Percentiles rank a stretch among this genome's conserved stretches.
Conservation (phyloP, 805 yeast genomes). For the Millerozyma miso region DNA sequence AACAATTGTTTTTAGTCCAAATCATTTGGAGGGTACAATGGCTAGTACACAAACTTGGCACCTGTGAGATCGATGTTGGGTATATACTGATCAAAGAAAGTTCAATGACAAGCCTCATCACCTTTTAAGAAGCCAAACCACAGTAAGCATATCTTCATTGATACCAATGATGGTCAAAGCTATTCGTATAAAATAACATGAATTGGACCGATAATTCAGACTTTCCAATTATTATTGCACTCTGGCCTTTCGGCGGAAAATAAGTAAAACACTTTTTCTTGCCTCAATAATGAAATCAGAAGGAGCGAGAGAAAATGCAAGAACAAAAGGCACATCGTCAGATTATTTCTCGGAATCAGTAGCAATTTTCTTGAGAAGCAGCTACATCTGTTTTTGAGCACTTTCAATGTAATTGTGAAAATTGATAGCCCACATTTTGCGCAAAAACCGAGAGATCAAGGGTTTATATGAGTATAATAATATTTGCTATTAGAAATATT, state of each 20-base stretch:
- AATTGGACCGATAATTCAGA: background rate
- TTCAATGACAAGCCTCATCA: slow-evolving; percentile 95
- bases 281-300: background rate
- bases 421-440: background rate
- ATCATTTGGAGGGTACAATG: background rate
- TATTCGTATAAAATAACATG: background rate
- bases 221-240: background rate
- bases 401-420: background rate
- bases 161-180: slow-evolving; percentile 79
- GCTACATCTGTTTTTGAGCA: background rate
- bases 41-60: slow-evolving; percentile 70
- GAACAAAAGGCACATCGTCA: background rate
- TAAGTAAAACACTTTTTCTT: background rate
- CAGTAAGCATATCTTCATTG: slow-evolving; percentile 87
- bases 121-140: slow-evolving; percentile 84
- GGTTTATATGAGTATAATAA: background rate
- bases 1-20: background rate
- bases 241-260: background rate
- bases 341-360: background rate
- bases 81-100: slow-evolving; percentile 98
- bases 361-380: background rate
- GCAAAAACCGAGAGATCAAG: background rate
- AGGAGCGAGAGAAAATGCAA: background rate
- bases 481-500: background rate
- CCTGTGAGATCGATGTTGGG: slow-evolving; percentile 92